Evolutionary conservation across 495 filamentous ascomycete genomes (phyloP), one percentile per base, ranked within the genome.

Genomic region (Trichoderma gamsii): DNA sequence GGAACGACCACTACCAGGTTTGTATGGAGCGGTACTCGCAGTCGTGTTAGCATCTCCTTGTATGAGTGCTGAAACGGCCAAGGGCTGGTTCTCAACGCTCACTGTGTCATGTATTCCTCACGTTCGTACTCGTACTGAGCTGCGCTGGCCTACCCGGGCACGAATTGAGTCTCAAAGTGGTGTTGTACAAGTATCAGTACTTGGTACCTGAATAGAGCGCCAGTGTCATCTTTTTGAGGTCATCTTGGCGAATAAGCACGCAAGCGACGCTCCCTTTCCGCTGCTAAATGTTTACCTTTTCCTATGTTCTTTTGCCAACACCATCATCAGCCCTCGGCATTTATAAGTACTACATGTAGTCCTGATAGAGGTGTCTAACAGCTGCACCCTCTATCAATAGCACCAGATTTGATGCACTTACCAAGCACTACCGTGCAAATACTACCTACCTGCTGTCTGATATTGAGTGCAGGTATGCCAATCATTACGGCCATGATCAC

Each of bases 241-340:
- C 56, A 61, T 61, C 56, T 61, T 29, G 56, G 56, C 25, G 12
- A 25, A 61, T 32, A 35, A 61, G 56, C 56, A 61, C 56, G 56
- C 25, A 61, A 61, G 56, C 16, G 11, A 61, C 29, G 49, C 49
- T 52, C 49, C n/a, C 49, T 18, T 52, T 18, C 35, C 35, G 35
- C 35, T 38, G 35, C 35, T 5, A 9, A 6, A 9, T 38, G 32
- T 35, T 6, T 35, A 6, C 32, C 32, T 35, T 35, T 35, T 2
- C 3, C 2, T 46, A 4, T 11, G 9, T 46, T 46, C 44, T 46
- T n/a, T n/a, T n/a, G n/a, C n/a, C 32, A 35, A 35, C 32, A 35
- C 32, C 2, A 6, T 35, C 35, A 38, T 38, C 35, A 9, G 35
- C 35, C 5, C 8, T 38, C 8, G 7, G 5, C 35, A n/a, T n/a